Evolutionary conservation across 2,329 filamentous ascomycete genomes (phyloP).

Genomic region (Xylariaceae sp.): DNA sequence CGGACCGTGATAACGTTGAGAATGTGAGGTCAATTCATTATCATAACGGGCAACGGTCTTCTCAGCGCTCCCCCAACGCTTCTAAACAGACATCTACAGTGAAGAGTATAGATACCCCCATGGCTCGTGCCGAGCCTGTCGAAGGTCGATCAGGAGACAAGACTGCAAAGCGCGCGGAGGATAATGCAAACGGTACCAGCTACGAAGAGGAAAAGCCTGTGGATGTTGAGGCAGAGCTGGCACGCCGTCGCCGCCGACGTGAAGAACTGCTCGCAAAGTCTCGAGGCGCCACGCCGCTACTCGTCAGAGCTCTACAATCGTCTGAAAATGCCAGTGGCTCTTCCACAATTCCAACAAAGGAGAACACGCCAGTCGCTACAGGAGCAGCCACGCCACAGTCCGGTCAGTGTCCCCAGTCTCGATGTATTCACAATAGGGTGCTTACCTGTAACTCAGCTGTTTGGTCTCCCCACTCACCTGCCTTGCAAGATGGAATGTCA

Average conservation of each 20-base stretch:
- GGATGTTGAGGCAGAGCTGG: slow-evolving; percentile 79
- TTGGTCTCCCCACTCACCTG: slow-evolving; percentile 39
- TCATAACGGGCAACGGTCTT: slow-evolving; percentile 43
- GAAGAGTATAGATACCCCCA: slow-evolving; percentile 55
- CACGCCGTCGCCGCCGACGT: slow-evolving; percentile 77
- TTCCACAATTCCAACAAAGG: slow-evolving; percentile 48
- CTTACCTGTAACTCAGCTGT: slow-evolving; percentile 21
- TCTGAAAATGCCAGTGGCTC: slow-evolving; percentile 54
- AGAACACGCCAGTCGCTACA: slow-evolving; percentile 38
- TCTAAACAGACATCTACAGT: slow-evolving; percentile 56
- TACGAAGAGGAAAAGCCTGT: slow-evolving; percentile 56
- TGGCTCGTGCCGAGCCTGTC: slow-evolving; percentile 65
- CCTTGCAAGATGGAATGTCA: slow-evolving; percentile 50
- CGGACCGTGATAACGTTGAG: slow-evolving; percentile 29
- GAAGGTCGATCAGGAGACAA: slow-evolving; percentile 53
- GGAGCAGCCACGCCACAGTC: slow-evolving; percentile 44
- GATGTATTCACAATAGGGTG: not conserved
- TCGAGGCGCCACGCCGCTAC: slow-evolving; percentile 66
- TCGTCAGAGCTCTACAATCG: slow-evolving; percentile 69
- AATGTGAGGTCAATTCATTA: slow-evolving; percentile 43
- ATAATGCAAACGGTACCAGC: slow-evolving; percentile 38
- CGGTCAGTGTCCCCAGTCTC: slow-evolving; percentile 33
- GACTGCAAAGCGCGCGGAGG: slow-evolving; percentile 20
- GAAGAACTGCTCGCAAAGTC: slow-evolving; percentile 84
- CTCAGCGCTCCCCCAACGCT: slow-evolving; percentile 56